These are phyloP conservation scores for Coemansia sp. DNA, from an alignment of 192 early-diverging fungal species.

Conservation along the genomic window DNA sequence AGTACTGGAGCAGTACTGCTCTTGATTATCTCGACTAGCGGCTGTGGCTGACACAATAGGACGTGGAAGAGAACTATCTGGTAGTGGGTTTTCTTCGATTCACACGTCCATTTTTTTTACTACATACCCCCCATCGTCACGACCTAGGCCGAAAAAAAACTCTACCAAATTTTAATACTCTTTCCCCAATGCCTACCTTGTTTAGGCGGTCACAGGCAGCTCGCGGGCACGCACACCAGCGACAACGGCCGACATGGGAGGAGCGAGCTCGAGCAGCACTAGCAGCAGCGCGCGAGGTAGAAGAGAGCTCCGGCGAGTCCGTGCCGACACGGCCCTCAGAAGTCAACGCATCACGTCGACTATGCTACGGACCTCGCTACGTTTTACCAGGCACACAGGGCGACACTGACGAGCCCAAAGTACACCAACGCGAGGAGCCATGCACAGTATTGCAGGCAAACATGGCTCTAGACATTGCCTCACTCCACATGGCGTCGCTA, in stretches of 20 bases:
- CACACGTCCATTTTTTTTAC: too few relatives aligned
- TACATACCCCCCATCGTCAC: too few relatives aligned
- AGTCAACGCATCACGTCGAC: conserved; percentile 41
- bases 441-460: conserved; percentile 42
- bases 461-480: conserved; percentile 31
- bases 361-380: conserved; percentile 53
- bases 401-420: conserved; percentile 13
- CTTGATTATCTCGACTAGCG: too few relatives aligned
- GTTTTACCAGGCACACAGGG: conserved; percentile 32
- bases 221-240: conserved; percentile 24
- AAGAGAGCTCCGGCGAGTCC: conserved; percentile 49
- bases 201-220: conserved; percentile 45
- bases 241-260: conserved; percentile 45
- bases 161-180: too few relatives aligned
- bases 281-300: conserved; percentile 52
- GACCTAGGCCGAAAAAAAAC: too few relatives aligned
- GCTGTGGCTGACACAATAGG: not conserved
- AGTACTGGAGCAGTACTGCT: not conserved
- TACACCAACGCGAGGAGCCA: conserved; percentile 39
- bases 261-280: conserved; percentile 46
- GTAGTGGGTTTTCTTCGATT: not conserved
- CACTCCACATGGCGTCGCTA: conserved; percentile 42
- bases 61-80: not conserved
- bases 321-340: conserved; percentile 53
- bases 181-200: conserved; percentile 32